phyloP scores from a whole-genome alignment of 2,329 filamentous ascomycete species.

The Grosmannia penicillata region DNA sequence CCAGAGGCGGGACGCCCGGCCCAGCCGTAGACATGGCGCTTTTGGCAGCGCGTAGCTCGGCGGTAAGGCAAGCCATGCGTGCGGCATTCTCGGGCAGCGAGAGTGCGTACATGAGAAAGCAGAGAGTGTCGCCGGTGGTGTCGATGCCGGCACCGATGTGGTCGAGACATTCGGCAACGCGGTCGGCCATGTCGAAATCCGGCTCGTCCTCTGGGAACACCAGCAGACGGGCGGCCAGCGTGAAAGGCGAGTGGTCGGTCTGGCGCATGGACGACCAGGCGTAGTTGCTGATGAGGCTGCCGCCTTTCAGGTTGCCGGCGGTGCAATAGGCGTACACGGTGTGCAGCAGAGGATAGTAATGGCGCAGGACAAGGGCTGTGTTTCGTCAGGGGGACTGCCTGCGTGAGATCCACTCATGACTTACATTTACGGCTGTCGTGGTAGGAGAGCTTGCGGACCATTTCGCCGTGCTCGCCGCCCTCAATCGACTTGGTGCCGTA shows the following conservation, averaged over 20 bases:
- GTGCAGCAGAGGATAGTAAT: constrained; percentile 1
- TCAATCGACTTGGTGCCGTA: constrained; percentile 6
- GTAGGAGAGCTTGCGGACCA: constrained; percentile 4
- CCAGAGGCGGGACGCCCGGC: neutral
- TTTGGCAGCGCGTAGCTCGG: neutral
- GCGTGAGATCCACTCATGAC: neutral
- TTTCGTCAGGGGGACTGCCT: neutral
- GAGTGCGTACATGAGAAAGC: constrained; percentile 3
- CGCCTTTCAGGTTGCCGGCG: neutral
- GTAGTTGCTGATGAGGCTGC: constrained; percentile 1
- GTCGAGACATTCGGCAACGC: constrained; percentile 3
- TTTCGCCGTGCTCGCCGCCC: constrained; percentile 1
- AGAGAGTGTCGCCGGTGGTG: constrained; percentile 5
- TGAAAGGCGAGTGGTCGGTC: neutral
- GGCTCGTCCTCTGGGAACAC: constrained; percentile 1
- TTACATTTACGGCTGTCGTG: constrained; percentile 4
- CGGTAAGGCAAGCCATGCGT: neutral
- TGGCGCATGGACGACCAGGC: constrained; percentile 1
- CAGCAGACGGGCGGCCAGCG: constrained; percentile 3
- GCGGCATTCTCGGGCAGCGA: neutral
- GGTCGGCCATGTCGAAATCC: neutral
- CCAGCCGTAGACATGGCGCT: neutral
- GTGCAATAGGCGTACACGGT: neutral
- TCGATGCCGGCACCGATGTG: constrained; percentile 6
- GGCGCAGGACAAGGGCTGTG: constrained; percentile 1